Percentiles rank a stretch among this genome's conserved stretches.
phyloP scores from a whole-genome alignment of 2,329 filamentous ascomycete species.

The Dothiorella sarmentorum region DNA sequence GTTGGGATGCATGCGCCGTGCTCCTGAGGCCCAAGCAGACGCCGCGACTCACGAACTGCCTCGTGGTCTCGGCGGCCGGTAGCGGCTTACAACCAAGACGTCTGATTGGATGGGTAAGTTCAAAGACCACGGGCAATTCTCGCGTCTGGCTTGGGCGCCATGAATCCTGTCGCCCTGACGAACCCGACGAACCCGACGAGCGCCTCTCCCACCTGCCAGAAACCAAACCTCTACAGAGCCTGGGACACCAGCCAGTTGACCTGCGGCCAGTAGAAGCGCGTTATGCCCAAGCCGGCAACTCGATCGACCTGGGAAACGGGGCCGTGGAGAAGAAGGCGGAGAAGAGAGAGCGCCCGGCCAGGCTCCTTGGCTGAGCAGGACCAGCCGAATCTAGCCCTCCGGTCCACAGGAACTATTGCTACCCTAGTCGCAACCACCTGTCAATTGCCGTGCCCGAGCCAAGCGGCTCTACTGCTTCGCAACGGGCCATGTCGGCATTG shows the following conservation, averaged over 20 bases:
- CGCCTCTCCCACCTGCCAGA: no score
- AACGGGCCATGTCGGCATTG: neutral
- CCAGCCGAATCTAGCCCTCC: conserved; percentile 1
- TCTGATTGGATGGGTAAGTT: neutral
- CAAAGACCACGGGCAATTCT: neutral
- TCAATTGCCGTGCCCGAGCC: neutral
- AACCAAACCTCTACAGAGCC: no score
- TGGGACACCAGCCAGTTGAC: neutral
- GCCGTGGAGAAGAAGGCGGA: neutral
- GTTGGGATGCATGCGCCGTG: neutral
- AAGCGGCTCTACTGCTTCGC: neutral
- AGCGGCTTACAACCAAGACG: neutral
- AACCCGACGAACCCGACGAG: neutral
- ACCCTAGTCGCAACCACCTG: no score
- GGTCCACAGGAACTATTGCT: neutral
- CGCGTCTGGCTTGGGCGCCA: neutral
- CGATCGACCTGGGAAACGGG: conserved; percentile 11
- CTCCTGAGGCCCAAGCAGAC: neutral
- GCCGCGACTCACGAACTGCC: neutral
- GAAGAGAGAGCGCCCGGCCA: neutral
- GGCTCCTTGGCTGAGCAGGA: neutral
- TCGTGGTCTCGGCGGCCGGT: neutral
- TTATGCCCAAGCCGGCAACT: conserved; percentile 2
- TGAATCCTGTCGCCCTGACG: neutral
- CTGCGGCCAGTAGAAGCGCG: neutral